Evolutionary conservation across 148 eudicot species (phyloP), one percentile per base, ranked within the genome.

Genomic region (Gaultheria prostrata): DNA sequence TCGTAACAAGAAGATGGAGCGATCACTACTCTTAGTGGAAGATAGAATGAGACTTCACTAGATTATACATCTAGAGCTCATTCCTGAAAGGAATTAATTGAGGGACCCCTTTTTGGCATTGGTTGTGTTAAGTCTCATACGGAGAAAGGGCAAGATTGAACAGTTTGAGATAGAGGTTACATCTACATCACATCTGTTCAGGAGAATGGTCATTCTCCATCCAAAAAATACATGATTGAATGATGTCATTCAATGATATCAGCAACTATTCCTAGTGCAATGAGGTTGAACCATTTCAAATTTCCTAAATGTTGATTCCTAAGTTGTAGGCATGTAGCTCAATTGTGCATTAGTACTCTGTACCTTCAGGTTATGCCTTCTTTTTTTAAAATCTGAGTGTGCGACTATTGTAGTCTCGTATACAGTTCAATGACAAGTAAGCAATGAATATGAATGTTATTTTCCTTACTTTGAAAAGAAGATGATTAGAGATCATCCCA

Each of bases 401-500:
- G 43, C 43, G 43, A 39, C 43, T 39, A 39, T 39, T 39, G 43
- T 5, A 39, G 43, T 39, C 43, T 39, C 4, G 43, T 39, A 39
- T 39, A 39, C 43, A 39, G 43, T 39, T 39, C 43, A 39, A 39
- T 4, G 43, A 39, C 43, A 39, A 39, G 39, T 35, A 35, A 35
- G 43, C 43, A 39, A 39, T 39, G 43, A 39, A 39, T 39, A 39
- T 39, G 43, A 32, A 81, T 63, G 28, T 43, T 69, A 33, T 10
- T 24, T 43, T 74, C 74, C 90, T 89, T 84, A 97, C 99, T 89
- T 97, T 94, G 90, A 97, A 97, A 49, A 97, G 90, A 24, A 97
- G 91, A 88, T 97, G 99, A 85, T 97, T 97, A 17, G 99, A 91
- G 70, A 97, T 97, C 93, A 92, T 97, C 80, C 98, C 99, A 59